Base-by-base conservation (phyloP, 176 grass and related monocot genomes). In the Guadua angustifolia region DNA sequence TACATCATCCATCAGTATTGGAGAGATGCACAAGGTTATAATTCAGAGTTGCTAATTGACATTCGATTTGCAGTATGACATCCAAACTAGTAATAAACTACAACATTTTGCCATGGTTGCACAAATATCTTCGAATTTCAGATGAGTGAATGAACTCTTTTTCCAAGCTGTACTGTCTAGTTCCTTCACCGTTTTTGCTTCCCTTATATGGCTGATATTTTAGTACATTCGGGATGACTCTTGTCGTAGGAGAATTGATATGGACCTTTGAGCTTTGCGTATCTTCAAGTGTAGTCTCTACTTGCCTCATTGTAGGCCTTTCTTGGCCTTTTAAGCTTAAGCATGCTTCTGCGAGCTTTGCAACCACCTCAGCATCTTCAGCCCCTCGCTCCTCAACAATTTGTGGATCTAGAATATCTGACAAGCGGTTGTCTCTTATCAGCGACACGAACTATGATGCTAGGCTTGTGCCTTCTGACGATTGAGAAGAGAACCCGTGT, bases 261-360 rank as follows among this genome's bases (percentile, higher is more conserved):
- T 82, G 22, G 29, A 45, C 42, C 5, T 81, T 80, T 35, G 17
- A 81, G n/a, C 18, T 25, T 15, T 36, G 87, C 33, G 72, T 43
- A 75, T 63, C 32, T 85, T 89, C 82, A 19, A 85, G 82, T 61
- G 8, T 44, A 26, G 35, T 76, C 44, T 89, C 82, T 22, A 89
- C 82, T 81, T 85, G 77, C 52, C 82, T 89, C 71, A 85, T 81
- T 52, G 82, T 85, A 43, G 82, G 82, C 43, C 77, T 89, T 57
- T 88, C 75, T 57, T 74, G 81, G 8, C 87, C 87, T 88, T 79
- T 84, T 73, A 89, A 84, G 3, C 33, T 26, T 85, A 89, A 76
- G 64, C 82, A 85, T 55, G 62, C 5, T 32, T 53, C 77, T 16
- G 82, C 6, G 0, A 89, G 52, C 46, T 6, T 70, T 10, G 52